phyloP scores from a whole-genome alignment of 2,329 filamentous ascomycete species.

The Talaromyces marneffei region DNA sequence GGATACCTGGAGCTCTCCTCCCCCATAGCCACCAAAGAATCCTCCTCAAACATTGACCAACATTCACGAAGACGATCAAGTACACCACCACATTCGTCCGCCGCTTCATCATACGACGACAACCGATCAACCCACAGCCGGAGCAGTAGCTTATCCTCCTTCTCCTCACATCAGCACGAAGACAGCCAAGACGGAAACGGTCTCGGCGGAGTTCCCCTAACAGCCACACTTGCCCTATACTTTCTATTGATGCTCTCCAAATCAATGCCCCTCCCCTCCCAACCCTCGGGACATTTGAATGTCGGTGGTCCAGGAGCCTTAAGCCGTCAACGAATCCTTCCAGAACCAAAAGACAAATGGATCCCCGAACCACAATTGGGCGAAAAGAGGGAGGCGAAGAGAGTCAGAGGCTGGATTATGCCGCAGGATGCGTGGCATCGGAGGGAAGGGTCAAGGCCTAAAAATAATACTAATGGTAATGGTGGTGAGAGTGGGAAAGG shows the following conservation, averaged over 20 bases:
- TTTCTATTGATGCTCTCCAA: conserved; percentile 62
- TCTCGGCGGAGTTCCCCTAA: conserved; percentile 40
- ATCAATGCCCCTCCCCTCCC: conserved; percentile 52
- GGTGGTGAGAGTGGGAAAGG: background rate
- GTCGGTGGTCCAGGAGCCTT: conserved; percentile 54
- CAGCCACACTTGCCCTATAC: conserved; percentile 56
- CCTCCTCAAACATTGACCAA: conserved; percentile 13
- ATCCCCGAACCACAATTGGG: conserved; percentile 55
- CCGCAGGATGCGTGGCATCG: conserved; percentile 57
- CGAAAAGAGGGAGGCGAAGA: conserved; percentile 57
- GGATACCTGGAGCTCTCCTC: conserved; percentile 74
- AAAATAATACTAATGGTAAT: conserved; percentile 14
- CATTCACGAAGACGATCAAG: background rate
- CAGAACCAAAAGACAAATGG: conserved; percentile 54
- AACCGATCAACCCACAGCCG: background rate
- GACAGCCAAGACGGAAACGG: conserved; percentile 7
- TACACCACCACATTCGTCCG: background rate
- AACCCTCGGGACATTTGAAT: conserved; percentile 54
- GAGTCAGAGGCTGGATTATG: conserved; percentile 56
- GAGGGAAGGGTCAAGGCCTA: conserved; percentile 42
- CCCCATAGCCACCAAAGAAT: conserved; percentile 50
- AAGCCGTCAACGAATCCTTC: conserved; percentile 50
- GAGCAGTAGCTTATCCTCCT: background rate
- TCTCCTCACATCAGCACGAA: background rate
- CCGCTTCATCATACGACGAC: background rate